A percentile compares a stretch with the other conserved stretches of the same genome.
phyloP scores from a whole-genome alignment of 2,329 filamentous ascomycete genomes.

The Cryphonectria parasitica region DNA sequence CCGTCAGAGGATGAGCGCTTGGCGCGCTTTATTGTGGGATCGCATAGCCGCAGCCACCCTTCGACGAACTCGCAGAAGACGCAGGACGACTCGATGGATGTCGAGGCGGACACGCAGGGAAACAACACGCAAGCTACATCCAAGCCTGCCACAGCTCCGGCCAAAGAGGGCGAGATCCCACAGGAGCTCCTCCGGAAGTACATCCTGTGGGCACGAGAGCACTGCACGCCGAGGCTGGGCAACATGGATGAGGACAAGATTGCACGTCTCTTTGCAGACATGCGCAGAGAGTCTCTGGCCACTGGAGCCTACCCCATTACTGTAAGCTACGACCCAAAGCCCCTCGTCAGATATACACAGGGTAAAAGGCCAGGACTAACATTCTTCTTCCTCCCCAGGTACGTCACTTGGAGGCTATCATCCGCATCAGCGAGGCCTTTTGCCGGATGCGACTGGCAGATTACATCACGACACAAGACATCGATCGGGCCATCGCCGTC shows the following conservation, averaged over 20 bases:
- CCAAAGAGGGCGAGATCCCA: conserved; percentile 72
- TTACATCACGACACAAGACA: conserved; percentile 87
- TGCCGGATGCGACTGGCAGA: conserved; percentile 98
- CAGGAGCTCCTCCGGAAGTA: conserved; percentile 94
- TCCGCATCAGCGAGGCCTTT: conserved; percentile 92
- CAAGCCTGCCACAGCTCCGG: conserved; percentile 30
- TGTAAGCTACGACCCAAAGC: conserved; percentile 58
- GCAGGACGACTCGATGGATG: conserved; percentile 60
- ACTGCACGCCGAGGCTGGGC: conserved; percentile 88
- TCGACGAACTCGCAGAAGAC: conserved; percentile 52
- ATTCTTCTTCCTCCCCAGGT: conserved; percentile 60
- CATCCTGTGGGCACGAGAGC: conserved; percentile 91
- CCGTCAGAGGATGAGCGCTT: conserved; percentile 90
- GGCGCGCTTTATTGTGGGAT: conserved; percentile 92
- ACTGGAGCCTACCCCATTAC: conserved; percentile 98
- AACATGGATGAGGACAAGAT: conserved; percentile 99
- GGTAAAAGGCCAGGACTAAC: conserved; percentile 6
- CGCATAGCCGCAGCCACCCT: conserved; percentile 85
- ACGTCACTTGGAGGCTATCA: conserved; percentile 95
- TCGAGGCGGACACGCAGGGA: conserved; percentile 55
- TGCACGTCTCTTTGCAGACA: conserved; percentile 90
- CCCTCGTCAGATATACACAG: no score
- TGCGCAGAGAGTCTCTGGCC: conserved; percentile 88
- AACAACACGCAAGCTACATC: conserved; percentile 37
- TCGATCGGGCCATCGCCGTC: conserved; percentile 95